A percentile compares a stretch with the other conserved stretches of the same genome.
phyloP scores from a whole-genome alignment of 768 basidiomycete genomes.

The Kwoniella pini region DNA sequence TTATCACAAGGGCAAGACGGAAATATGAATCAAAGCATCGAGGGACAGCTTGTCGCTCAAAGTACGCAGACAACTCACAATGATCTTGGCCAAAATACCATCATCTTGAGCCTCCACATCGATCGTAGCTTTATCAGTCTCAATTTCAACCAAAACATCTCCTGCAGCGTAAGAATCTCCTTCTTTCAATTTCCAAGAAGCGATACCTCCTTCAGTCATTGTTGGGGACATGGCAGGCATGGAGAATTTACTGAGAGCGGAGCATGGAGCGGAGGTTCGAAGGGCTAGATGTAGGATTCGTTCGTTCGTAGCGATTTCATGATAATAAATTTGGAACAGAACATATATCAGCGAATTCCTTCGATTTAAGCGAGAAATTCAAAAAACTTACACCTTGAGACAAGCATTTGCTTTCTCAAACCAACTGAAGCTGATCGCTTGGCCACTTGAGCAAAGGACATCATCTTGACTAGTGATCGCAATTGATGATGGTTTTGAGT shows the following conservation, averaged over 20 bases:
- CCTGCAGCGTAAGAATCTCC: constrained; percentile 85
- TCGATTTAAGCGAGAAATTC: not conserved
- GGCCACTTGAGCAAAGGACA: constrained; percentile 48
- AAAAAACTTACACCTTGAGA: constrained; percentile 30
- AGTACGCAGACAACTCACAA: constrained; percentile 62
- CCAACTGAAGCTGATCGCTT: constrained; percentile 36
- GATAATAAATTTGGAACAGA: too few relatives aligned
- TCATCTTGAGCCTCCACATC: constrained; percentile 99
- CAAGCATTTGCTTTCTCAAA: constrained; percentile 37
- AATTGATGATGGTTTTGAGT: not conserved
- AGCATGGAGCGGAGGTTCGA: constrained; percentile 74
- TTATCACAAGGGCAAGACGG: too few relatives aligned
- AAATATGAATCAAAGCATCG: too few relatives aligned
- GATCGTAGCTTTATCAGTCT: constrained; percentile 99
- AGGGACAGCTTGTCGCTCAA: too few relatives aligned
- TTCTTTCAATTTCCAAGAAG: constrained; percentile 95
- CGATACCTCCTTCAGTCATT: constrained; percentile 99
- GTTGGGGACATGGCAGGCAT: constrained; percentile 99
- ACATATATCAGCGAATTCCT: not conserved
- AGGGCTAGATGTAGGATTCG: constrained; percentile 61
- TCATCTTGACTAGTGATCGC: constrained; percentile 30
- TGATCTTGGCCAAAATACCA: constrained; percentile 92
- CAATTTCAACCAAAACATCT: constrained; percentile 95
- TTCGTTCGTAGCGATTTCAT: too few relatives aligned
- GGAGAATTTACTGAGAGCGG: constrained; percentile 80